These are phyloP conservation scores for Apiospora sp. DNA, from an alignment of 2,329 filamentous ascomycete species.

Conservation along the genomic window DNA sequence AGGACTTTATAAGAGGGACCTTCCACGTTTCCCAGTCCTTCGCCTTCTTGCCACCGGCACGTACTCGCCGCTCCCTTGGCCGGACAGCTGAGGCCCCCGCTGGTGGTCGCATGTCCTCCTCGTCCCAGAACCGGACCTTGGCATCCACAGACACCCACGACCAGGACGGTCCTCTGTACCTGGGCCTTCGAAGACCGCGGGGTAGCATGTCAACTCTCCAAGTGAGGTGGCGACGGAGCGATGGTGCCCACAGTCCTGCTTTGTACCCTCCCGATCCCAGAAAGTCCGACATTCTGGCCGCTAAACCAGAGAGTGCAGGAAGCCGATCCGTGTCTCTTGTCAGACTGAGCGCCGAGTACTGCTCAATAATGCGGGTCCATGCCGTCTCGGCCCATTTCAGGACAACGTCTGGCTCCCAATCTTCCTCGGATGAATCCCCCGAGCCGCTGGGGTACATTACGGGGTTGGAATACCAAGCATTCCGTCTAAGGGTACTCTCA, in stretches of 20 bases:
- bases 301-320: neutral
- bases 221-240: neutral
- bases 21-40: neutral
- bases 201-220: neutral
- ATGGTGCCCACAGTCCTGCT: neutral
- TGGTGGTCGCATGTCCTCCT: neutral
- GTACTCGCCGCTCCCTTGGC: no score
- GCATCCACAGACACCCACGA: neutral
- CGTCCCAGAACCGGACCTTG: neutral
- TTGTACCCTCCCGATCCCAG: neutral
- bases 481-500: no score
- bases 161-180: neutral
- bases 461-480: no score
- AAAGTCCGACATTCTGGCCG: neutral
- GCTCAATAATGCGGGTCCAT: no score
- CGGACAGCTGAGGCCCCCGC: no score
- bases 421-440: no score
- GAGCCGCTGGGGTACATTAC: no score
- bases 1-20: neutral
- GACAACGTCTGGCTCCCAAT: no score
- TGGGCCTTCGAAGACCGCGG: neutral
- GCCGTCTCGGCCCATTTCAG: no score
- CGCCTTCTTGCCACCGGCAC: no score
- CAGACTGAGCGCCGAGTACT: no score
- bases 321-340: neutral